These are phyloP conservation scores for Saccharomycopsis schoenii DNA, from an alignment of 805 yeast species.

Conservation along the genomic window DNA sequence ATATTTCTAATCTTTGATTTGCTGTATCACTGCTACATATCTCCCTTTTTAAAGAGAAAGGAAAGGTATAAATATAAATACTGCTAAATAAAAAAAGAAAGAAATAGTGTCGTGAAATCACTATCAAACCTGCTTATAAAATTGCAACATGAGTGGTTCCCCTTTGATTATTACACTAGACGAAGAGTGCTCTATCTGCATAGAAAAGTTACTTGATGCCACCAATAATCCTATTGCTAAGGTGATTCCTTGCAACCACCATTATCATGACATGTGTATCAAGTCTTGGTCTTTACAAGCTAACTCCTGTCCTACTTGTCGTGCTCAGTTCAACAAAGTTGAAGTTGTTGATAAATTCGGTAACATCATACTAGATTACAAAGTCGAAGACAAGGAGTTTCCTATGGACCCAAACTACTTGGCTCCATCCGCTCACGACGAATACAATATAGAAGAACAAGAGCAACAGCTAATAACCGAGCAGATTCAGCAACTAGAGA, in stretches of 20 bases:
- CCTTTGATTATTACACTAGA: background rate
- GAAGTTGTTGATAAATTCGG: conserved; percentile 24
- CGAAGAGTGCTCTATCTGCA: conserved; percentile 51
- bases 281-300: conserved; percentile 47
- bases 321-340: conserved; percentile 34
- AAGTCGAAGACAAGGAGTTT: conserved; percentile 15
- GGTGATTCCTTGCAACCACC: conserved; percentile 41
- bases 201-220: conserved; percentile 30
- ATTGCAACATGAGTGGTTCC: background rate
- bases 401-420: conserved; percentile 12
- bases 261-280: conserved; percentile 49
- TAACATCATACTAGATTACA: conserved; percentile 14
- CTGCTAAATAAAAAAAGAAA: no score
- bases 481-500: background rate
- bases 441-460: background rate
- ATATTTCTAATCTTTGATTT: background rate
- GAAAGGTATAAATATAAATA: no score
- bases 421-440: conserved; percentile 5
- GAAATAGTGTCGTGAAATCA: no score
- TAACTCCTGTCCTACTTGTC: conserved; percentile 54
- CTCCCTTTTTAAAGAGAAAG: no score
- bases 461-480: conserved; percentile 1
- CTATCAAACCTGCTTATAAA: background rate
- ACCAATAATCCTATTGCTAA: conserved; percentile 19
- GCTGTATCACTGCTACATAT: background rate